A percentile compares a stretch with the other conserved stretches of the same genome.
phyloP scores from a whole-genome alignment of 148 eudicot species.

The Selenicereus undatus region DNA sequence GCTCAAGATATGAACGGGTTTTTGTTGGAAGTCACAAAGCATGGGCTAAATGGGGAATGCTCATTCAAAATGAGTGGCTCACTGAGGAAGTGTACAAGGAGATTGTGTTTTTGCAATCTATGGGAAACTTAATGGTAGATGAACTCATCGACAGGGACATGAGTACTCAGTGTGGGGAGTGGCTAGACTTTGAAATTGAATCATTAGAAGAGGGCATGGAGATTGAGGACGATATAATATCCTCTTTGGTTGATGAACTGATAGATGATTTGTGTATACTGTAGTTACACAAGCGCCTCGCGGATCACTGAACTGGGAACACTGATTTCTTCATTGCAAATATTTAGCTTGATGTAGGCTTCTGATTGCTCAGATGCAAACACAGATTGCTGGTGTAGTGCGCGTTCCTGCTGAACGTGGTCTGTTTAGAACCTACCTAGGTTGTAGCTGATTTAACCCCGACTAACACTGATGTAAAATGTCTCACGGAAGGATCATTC shows the following conservation, averaged over 20 bases:
- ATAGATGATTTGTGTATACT: slow-evolving; percentile 50
- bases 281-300: not conserved
- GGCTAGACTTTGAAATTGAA: slow-evolving; percentile 76
- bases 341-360: not conserved
- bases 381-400: not conserved
- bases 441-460: slow-evolving; percentile 16
- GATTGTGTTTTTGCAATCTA: slow-evolving; percentile 47
- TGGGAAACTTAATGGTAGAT: slow-evolving; percentile 67
- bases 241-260: slow-evolving; percentile 66
- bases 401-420: not conserved
- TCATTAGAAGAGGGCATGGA: slow-evolving; percentile 72
- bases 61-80: slow-evolving; percentile 44
- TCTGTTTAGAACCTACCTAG: slow-evolving; percentile 19
- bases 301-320: not conserved
- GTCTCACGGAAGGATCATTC: slow-evolving; percentile 3
- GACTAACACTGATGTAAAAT: slow-evolving; percentile 23
- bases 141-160: slow-evolving; percentile 85
- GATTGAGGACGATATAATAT: slow-evolving; percentile 48
- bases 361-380: not conserved
- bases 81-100: slow-evolving; percentile 69
- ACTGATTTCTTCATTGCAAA: not conserved
- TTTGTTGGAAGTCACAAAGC: slow-evolving; percentile 45
- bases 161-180: slow-evolving; percentile 65
- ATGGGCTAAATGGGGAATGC: slow-evolving; percentile 47
- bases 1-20: slow-evolving; percentile 34